Conservation (phyloP, 768 basidiomycete genomes). For the Phanerochaete sordida region DNA sequence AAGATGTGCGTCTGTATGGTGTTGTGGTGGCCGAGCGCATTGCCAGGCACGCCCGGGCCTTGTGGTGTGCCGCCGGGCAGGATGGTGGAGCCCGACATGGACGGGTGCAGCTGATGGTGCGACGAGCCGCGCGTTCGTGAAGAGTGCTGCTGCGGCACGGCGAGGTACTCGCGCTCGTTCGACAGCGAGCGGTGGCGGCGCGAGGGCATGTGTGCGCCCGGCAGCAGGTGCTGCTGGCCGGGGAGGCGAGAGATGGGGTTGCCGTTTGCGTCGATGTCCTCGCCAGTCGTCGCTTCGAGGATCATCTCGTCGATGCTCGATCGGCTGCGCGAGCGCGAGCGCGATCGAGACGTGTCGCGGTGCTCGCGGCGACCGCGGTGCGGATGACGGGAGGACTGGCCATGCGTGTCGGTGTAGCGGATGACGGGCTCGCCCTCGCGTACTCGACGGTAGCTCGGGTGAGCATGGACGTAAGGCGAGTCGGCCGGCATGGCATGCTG, state of each 20-base stretch:
- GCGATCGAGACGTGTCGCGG: constrained; percentile 18
- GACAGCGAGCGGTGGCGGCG: constrained; percentile 22
- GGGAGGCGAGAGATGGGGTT: constrained; percentile 26
- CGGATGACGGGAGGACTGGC: constrained; percentile 20
- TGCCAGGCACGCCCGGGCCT: constrained; percentile 15
- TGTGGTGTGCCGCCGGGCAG: constrained; percentile 12
- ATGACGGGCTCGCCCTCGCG: constrained; percentile 18
- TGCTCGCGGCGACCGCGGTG: constrained; percentile 16
- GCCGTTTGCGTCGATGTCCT: constrained; percentile 28
- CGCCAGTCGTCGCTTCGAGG: constrained; percentile 40
- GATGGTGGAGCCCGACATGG: constrained; percentile 7
- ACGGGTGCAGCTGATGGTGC: constrained; percentile 12
- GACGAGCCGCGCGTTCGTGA: constrained; percentile 19
- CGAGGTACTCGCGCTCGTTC: constrained; percentile 14
- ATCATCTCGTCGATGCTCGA: constrained; percentile 45
- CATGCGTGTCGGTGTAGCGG: constrained; percentile 16
- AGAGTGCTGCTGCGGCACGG: constrained; percentile 14
- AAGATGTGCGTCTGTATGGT: constrained; percentile 68
- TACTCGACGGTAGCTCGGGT: neutral
- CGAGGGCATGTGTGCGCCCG: constrained; percentile 13
- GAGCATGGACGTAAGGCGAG: constrained; percentile 21
- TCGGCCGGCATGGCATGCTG: constrained; percentile 15
- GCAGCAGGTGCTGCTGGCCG: constrained; percentile 27
- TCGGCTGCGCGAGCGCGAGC: constrained; percentile 32
- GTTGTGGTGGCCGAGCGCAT: constrained; percentile 32